A percentile compares a stretch with the other conserved stretches of the same genome.
Conservation (phyloP, 805 yeast species). For the Cyberlindnera subsufficiens region DNA sequence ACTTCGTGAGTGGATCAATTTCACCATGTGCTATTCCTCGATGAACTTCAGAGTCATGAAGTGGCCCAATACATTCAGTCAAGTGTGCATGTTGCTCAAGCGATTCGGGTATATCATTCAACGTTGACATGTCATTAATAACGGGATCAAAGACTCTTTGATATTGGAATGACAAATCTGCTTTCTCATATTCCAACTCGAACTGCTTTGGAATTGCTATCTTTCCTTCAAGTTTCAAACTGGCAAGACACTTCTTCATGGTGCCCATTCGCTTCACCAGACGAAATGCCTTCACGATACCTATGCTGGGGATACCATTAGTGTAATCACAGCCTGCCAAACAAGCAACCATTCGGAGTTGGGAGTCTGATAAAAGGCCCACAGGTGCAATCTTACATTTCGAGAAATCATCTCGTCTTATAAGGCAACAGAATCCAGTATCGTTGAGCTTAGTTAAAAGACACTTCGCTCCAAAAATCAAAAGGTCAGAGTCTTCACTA, state of each 20-base stretch:
- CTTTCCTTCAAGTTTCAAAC: conserved; percentile 58
- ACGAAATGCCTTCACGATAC: conserved; percentile 68
- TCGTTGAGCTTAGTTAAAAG: conserved; percentile 81
- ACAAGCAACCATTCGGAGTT: conserved; percentile 73
- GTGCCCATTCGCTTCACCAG: conserved; percentile 46
- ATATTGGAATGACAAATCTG: conserved; percentile 73
- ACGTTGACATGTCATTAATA: conserved; percentile 40
- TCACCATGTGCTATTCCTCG: conserved; percentile 55
- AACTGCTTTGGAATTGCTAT: conserved; percentile 49
- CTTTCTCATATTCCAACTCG: conserved; percentile 53
- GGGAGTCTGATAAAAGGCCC: conserved; percentile 43
- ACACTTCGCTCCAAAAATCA: conserved; percentile 76
- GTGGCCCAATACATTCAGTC: conserved; percentile 34
- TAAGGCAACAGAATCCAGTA: conserved; percentile 61
- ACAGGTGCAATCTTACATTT: conserved; percentile 46
- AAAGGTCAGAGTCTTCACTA: conserved; percentile 90
- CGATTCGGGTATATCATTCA: conserved; percentile 48
- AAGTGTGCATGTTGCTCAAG: conserved; percentile 22
- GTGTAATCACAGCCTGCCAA: conserved; percentile 97
- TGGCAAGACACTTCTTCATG: conserved; percentile 50
- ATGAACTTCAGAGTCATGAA: conserved; percentile 41
- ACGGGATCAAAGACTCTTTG: conserved; percentile 83
- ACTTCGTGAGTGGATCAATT: conserved; percentile 49
- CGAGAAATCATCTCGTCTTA: conserved; percentile 50
- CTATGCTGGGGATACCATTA: conserved; percentile 76